A percentile compares a stretch with the other conserved stretches of the same genome.
Conservation (phyloP, 257 asterid species). For the Striga asiatica region DNA sequence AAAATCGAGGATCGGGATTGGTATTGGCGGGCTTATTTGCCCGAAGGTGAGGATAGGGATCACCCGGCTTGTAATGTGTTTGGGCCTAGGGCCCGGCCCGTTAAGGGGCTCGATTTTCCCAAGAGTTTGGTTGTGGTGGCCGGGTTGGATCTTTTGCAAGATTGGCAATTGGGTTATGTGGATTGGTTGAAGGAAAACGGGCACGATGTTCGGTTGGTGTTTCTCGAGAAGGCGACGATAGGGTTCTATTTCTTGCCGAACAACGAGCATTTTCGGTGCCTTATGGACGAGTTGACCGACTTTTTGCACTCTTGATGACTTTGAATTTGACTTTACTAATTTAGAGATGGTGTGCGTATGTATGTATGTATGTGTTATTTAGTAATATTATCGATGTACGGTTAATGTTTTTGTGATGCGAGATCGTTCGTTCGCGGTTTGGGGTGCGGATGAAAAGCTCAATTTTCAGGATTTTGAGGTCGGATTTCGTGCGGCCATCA, state of each 20-base stretch:
- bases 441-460: too few species aligned
- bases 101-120: conserved; percentile 37
- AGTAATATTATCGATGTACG: too few species aligned
- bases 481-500: conserved; percentile 3
- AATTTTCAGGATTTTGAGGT: too few species aligned
- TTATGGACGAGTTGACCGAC: conserved; percentile 51
- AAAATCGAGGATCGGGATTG: conserved; percentile 67
- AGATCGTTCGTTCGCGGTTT: too few species aligned
- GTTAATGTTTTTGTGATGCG: too few species aligned
- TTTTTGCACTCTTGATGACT: conserved; percentile 32
- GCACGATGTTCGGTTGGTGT: conserved; percentile 43
- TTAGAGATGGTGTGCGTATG: too few species aligned
- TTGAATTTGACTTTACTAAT: too few species aligned
- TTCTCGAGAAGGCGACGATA: conserved; percentile 59
- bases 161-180: conserved; percentile 69
- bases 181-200: conserved; percentile 44
- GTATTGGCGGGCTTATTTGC: conserved; percentile 83
- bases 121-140: conserved; percentile 73
- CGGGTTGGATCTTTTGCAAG: conserved; percentile 71
- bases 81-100: conserved; percentile 43
- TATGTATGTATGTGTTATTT: too few species aligned
- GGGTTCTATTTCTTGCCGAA: conserved; percentile 90
- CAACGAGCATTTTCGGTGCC: conserved; percentile 49
- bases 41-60: conserved; percentile 68
- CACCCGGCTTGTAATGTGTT: conserved; percentile 82